Conservation (phyloP, 116 monocot genomes). For the Phalaenopsis hybrid region DNA sequence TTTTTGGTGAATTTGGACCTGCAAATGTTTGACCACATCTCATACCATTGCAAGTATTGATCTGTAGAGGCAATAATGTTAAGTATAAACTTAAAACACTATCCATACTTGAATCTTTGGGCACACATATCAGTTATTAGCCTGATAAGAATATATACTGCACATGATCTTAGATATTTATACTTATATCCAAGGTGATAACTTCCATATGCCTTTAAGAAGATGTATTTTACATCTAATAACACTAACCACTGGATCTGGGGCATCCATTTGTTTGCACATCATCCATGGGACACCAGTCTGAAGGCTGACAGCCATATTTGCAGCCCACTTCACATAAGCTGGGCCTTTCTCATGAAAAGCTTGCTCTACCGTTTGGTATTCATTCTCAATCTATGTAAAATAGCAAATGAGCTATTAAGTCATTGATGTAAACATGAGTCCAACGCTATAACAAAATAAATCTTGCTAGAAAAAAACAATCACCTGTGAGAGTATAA, state of each 20-base stretch:
- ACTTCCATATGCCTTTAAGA: too few species aligned
- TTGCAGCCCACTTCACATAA: conserved; percentile 75
- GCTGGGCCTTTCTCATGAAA: conserved; percentile 53
- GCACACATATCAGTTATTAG: too few species aligned
- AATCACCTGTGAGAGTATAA: conserved; percentile 78
- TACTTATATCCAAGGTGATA: neutral
- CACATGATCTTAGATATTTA: too few species aligned
- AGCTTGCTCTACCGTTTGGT: conserved; percentile 46
- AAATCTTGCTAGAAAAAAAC: neutral
- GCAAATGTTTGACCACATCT: conserved; percentile 72
- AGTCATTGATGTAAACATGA: neutral
- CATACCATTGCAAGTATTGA: conserved; percentile 85
- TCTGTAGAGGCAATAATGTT: conserved; percentile 26
- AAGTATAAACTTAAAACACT: neutral
- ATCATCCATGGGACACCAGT: conserved; percentile 96
- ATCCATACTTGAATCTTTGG: neutral
- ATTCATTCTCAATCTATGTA: conserved; percentile 87
- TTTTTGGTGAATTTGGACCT: conserved; percentile 77
- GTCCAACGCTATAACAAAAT: neutral
- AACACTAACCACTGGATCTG: conserved; percentile 60
- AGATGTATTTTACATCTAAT: neutral
- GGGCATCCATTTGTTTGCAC: conserved; percentile 96
- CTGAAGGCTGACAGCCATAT: conserved; percentile 59
- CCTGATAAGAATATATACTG: too few species aligned
- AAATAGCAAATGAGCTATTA: neutral